Conservation (phyloP, 148 eudicot genomes). For the Polygonum aviculare region DNA sequence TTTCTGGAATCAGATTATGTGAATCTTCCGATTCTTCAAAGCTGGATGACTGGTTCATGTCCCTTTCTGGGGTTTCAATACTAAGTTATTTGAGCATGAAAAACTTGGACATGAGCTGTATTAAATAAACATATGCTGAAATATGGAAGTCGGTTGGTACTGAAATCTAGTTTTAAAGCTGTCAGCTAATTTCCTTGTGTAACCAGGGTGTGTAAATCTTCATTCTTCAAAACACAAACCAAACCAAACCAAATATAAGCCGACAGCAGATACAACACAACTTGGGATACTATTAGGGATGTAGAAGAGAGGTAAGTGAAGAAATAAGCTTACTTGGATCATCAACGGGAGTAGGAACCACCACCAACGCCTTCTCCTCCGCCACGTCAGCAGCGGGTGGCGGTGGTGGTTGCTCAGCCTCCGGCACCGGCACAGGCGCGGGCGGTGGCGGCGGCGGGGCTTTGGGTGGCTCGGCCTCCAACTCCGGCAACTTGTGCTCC, state of each 20-base stretch:
- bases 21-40: background rate
- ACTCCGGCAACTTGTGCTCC: background rate
- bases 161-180: too few relatives aligned
- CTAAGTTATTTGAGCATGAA: background rate
- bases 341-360: conserved; percentile 27
- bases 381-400: conserved; percentile 14
- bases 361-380: conserved; percentile 32
- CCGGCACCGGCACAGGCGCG: background rate
- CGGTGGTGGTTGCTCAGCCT: background rate
- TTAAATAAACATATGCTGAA: too few relatives aligned
- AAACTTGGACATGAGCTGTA: background rate
- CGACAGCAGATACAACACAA: background rate
- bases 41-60: background rate
- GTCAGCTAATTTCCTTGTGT: too few relatives aligned
- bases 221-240: too few relatives aligned
- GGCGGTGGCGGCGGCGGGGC: background rate
- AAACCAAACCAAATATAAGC: too few relatives aligned
- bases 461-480: background rate
- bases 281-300: background rate
- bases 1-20: background rate
- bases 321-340: conserved; percentile 39
- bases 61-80: background rate
- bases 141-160: too few relatives aligned
- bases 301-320: background rate
- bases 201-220: too few relatives aligned